Conservation (phyloP, 441 rosid genomes). For the Sinapis alba region DNA sequence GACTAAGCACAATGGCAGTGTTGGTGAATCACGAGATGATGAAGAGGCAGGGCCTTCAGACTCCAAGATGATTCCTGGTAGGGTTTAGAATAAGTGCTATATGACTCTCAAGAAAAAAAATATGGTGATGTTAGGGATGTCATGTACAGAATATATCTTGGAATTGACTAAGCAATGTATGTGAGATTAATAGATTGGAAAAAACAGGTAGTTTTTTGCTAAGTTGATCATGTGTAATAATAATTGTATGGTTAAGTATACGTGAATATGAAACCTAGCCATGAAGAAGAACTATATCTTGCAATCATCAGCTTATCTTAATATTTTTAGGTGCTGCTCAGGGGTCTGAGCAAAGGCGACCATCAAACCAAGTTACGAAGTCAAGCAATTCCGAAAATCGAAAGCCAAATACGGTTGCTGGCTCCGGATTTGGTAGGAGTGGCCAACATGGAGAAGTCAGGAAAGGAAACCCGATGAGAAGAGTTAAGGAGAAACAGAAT, state of each 20-base stretch:
- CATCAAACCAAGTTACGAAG: conserved; percentile 38
- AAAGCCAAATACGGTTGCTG: conserved; percentile 37
- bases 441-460: conserved; percentile 33
- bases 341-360: conserved; percentile 33
- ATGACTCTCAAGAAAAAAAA: not conserved
- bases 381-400: conserved; percentile 27
- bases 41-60: conserved; percentile 31
- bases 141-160: not conserved
- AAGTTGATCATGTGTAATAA: not conserved
- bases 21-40: conserved; percentile 8
- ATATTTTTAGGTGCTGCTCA: conserved; percentile 51
- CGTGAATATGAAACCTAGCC: not conserved
- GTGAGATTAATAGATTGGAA: not conserved
- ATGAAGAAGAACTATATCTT: conserved; percentile 6
- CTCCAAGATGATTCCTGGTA: conserved; percentile 45
- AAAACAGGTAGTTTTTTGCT: not conserved
- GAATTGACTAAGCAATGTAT: not conserved
- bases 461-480: conserved; percentile 29
- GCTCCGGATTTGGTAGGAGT: conserved; percentile 35
- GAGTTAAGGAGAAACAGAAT: conserved; percentile 27
- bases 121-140: not conserved
- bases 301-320: conserved; percentile 28
- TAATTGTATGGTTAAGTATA: not conserved
- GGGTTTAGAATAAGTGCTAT: conserved; percentile 13
- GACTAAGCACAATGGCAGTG: conserved; percentile 13